Conservation (phyloP, 768 basidiomycete genomes). For the Boletus rufocinnamomeus region DNA sequence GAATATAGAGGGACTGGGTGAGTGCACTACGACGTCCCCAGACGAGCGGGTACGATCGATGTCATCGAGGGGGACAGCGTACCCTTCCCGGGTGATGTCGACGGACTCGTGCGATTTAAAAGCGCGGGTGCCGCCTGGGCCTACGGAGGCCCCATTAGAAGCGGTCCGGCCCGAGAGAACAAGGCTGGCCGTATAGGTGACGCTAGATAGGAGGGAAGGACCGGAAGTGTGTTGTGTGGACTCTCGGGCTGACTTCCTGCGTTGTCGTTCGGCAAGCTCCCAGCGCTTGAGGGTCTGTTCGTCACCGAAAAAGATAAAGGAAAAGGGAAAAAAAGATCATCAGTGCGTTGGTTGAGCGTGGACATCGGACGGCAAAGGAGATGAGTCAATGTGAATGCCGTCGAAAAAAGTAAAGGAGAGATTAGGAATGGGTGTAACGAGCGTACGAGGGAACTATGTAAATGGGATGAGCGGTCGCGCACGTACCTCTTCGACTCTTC, state of each 20-base stretch:
- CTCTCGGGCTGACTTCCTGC: slow-evolving; percentile 71
- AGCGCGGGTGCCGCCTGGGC: slow-evolving; percentile 40
- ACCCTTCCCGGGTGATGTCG: slow-evolving; percentile 38
- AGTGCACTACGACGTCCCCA: slow-evolving; percentile 40
- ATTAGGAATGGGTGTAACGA: not conserved
- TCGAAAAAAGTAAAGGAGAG: not conserved
- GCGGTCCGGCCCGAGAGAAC: slow-evolving; percentile 49
- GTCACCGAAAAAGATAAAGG: not conserved
- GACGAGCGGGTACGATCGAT: slow-evolving; percentile 42
- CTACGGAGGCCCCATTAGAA: slow-evolving; percentile 33
- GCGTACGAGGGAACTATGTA: not conserved
- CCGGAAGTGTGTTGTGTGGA: slow-evolving; percentile 35
- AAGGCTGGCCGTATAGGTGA: slow-evolving; percentile 59
- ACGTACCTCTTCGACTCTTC: slow-evolving; percentile 70
- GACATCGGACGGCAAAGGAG: not conserved
- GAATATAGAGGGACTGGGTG: slow-evolving; percentile 22
- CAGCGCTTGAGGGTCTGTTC: slow-evolving; percentile 71
- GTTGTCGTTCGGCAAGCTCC: slow-evolving; percentile 76
- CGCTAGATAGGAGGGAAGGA: slow-evolving; percentile 55
- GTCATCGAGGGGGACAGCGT: slow-evolving; percentile 53
- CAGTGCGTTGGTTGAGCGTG: slow-evolving; percentile 2
- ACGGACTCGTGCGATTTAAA: slow-evolving; percentile 53
- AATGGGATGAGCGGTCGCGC: not conserved
- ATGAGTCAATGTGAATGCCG: not conserved
- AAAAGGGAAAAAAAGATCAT: not conserved